These are phyloP conservation scores for Hymenoscyphus scutula DNA, from an alignment of 2,329 filamentous ascomycete genomes.

Conservation along the genomic window DNA sequence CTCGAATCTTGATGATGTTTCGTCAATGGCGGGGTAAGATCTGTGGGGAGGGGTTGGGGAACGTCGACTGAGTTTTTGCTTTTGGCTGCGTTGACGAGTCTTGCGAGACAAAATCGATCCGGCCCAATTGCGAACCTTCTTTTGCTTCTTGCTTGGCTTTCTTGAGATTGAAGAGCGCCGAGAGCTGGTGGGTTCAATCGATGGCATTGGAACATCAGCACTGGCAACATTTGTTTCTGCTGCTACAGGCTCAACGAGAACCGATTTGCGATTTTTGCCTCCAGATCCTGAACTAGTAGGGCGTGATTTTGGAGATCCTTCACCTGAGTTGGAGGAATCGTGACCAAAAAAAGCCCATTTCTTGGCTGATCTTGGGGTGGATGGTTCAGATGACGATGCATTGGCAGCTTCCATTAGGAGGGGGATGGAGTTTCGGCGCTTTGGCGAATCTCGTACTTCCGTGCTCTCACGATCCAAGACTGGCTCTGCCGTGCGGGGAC, in stretches of 20 bases:
- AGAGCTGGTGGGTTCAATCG: constrained; percentile 26
- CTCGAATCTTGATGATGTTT: constrained; percentile 24
- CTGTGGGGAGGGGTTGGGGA: constrained; percentile 44
- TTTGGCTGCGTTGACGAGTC: constrained; percentile 43
- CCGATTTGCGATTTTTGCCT: constrained; percentile 29
- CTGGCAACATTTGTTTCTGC: constrained; percentile 14
- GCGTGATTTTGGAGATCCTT: constrained; percentile 47
- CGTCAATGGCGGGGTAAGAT: constrained; percentile 33
- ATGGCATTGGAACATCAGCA: constrained; percentile 27
- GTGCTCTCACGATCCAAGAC: constrained; percentile 49
- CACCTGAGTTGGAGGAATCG: constrained; percentile 32
- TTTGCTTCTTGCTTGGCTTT: constrained; percentile 53
- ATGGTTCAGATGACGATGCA: constrained; percentile 33
- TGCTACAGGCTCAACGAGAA: constrained; percentile 16
- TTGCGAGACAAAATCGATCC: constrained; percentile 50
- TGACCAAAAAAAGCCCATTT: constrained; percentile 37
- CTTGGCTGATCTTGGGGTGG: constrained; percentile 35
- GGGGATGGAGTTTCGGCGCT: constrained; percentile 59
- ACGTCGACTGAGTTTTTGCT: constrained; percentile 41
- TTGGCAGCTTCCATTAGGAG: constrained; percentile 42
- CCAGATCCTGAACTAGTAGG: constrained; percentile 44
- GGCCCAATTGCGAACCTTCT: constrained; percentile 69
- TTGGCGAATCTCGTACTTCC: constrained; percentile 40
- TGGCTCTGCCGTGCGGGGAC: constrained; percentile 71
- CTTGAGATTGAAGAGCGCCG: constrained; percentile 32